A percentile compares a stretch with the other conserved stretches of the same genome.
phyloP scores from a whole-genome alignment of 148 eudicot genomes.

The Euryodendron excelsum region DNA sequence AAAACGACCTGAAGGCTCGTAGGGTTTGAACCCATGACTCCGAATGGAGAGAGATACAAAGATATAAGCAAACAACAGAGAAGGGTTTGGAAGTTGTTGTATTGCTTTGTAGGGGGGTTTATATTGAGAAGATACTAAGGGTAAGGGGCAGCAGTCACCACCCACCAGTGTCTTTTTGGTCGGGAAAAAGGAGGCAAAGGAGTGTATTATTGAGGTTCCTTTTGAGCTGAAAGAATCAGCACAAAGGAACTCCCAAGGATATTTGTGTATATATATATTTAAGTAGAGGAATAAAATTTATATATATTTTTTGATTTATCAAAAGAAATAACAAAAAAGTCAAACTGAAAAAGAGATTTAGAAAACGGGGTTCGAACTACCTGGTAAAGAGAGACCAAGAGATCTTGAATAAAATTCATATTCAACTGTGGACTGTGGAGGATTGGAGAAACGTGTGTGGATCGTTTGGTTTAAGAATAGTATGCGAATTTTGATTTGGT shows the following conservation, averaged over 20 bases:
- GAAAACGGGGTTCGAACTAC: too few species aligned
- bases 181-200: not conserved
- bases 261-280: not conserved
- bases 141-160: too few species aligned
- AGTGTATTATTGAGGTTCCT: not conserved
- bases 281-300: not conserved
- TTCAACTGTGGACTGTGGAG: too few species aligned
- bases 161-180: not conserved
- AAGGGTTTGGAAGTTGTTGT: not conserved
- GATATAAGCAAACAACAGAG: not conserved
- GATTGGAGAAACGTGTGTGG: too few species aligned
- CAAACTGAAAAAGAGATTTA: too few species aligned
- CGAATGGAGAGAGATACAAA: not conserved
- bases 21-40: not conserved
- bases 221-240: not conserved
- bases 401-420: too few species aligned
- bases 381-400: too few species aligned
- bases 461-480: not conserved
- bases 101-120: not conserved
- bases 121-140: not conserved
- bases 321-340: too few species aligned
- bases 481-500: too few species aligned
- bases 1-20: not conserved
- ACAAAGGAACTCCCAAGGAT: not conserved
- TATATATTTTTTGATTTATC: not conserved